These are phyloP conservation scores for Vaccinium corymbosum DNA, from an alignment of 148 eudicot genomes.

Conservation along the genomic window DNA sequence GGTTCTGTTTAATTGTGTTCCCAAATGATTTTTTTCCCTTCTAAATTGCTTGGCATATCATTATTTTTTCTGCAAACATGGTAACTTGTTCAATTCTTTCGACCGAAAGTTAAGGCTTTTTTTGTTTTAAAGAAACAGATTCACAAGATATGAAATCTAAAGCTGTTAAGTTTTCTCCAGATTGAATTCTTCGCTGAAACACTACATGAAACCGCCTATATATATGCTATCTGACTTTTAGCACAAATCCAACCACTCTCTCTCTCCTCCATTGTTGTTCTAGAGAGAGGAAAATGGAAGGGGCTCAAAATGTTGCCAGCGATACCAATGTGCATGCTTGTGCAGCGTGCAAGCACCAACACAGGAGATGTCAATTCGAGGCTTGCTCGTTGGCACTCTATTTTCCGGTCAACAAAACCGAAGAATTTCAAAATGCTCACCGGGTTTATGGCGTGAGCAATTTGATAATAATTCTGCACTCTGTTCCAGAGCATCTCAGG, in stretches of 20 bases:
- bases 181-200: too few species aligned
- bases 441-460: not conserved
- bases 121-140: too few species aligned
- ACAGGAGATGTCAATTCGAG: not conserved
- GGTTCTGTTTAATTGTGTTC: too few species aligned
- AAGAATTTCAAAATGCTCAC: not conserved
- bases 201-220: not conserved
- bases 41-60: too few species aligned
- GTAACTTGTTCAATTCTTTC: too few species aligned
- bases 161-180: too few species aligned
- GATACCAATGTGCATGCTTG: not conserved
- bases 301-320: not conserved
- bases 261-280: not conserved
- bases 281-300: not conserved
- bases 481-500: not conserved
- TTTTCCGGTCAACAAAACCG: not conserved
- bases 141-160: too few species aligned
- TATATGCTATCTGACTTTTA: not conserved
- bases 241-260: not conserved
- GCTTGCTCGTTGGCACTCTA: not conserved
- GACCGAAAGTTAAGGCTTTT: too few species aligned
- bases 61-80: too few species aligned
- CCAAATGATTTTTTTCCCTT: too few species aligned
- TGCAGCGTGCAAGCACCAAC: slow-evolving; percentile 7
- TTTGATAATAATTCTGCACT: not conserved